Conservation (phyloP, 116 monocot species). For the Papilionanthe hybrid region DNA sequence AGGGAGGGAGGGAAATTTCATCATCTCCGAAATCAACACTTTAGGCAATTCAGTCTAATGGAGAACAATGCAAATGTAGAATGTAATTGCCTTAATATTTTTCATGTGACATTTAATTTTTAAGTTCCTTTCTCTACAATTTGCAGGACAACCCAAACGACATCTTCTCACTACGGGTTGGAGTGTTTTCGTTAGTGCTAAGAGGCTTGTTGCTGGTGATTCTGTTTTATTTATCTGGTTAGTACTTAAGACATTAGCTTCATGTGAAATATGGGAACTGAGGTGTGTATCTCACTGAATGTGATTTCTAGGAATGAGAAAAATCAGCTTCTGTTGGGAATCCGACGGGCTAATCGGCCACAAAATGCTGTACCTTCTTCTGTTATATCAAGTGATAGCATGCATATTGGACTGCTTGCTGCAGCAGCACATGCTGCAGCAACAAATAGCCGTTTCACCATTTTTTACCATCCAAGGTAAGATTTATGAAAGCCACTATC, state of each 20-base stretch:
- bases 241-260: conserved; percentile 1
- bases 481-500: not conserved
- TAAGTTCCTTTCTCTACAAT: not conserved
- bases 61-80: not conserved
- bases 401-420: conserved; percentile 62
- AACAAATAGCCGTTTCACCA: conserved; percentile 55
- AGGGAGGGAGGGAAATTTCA: not conserved
- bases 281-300: conserved; percentile 2
- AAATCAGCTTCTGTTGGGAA: conserved; percentile 87
- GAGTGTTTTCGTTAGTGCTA: conserved; percentile 90
- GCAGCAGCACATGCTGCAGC: conserved; percentile 61
- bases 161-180: conserved; percentile 96
- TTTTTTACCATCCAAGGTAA: conserved; percentile 84
- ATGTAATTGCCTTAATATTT: not conserved
- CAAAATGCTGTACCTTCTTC: conserved; percentile 78
- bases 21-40: not conserved
- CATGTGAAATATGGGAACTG: conserved; percentile 5
- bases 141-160: conserved; percentile 80
- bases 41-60: not conserved
- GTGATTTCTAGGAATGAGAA: conserved; percentile 68
- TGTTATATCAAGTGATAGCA: conserved; percentile 59
- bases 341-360: conserved; percentile 84
- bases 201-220: conserved; percentile 85
- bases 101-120: not conserved
- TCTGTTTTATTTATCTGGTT: conserved; percentile 85